Evolutionary conservation across 345 rosid species (phyloP), one percentile per base, ranked within the genome.

Genomic region (Excoecaria agallocha): DNA sequence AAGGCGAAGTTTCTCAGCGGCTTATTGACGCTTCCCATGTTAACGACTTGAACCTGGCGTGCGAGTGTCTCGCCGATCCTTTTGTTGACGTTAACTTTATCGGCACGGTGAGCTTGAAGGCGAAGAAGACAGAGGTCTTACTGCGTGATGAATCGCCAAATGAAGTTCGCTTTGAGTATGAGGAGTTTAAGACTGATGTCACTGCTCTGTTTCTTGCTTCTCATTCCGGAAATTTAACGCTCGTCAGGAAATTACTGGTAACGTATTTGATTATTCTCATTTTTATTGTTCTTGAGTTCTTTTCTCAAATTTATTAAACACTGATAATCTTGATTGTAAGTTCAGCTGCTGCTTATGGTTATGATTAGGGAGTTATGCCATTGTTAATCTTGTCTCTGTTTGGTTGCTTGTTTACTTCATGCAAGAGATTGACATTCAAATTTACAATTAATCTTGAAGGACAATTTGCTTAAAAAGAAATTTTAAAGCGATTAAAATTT

Each of bases 131-230:
- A 45, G 94, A 90, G 74, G 83, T 91, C 56, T 86, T 89, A 64
- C 79, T 88, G 81, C 84, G 84, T 24, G 92, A 85, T 12, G 94
- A 93, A 79, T 80, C 85, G 13, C 77, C 98, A 5, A 77, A 85
- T 63, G 93, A 93, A 79, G 88, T 91, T 58, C 76, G 77, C 20
- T 85, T 90, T 2, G 97, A 85, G 82, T 85, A 84, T 76, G 96
- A 90, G 82, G 99, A 95, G 87, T 88, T 95, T 72, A 89, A 82
- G 82, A 91, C 98, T 25, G 96, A 95, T 74, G 97, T 95, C 41
- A 86, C 94, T 46, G 88, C 99, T 69, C 81, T 95, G 69, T 91
- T 93, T 84, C 93, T 91, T 82, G 96, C 97, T 73, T 91, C 88
- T 73, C 96, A 87, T 63, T 80, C 83, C 51, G 98, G 97, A 78